Conservation (phyloP, 78 protist genomes). For the Dictyostelium discoideum region DNA sequence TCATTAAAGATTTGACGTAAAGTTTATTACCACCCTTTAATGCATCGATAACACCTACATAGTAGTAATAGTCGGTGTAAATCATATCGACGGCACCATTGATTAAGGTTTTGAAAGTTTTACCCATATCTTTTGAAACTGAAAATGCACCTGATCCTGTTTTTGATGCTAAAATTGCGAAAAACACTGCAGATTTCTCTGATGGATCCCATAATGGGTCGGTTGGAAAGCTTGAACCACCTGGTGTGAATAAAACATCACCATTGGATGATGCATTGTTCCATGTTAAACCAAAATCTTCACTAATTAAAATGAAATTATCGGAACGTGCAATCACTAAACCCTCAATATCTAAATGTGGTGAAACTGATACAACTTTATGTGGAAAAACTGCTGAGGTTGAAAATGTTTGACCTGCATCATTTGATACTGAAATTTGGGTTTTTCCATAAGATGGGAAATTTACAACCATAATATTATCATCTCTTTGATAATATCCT, state of each 20-base stretch:
- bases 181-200: neutral
- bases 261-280: neutral
- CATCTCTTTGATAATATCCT: neutral
- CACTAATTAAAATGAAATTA: neutral
- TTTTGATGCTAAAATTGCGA: neutral
- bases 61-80: slow-evolving; percentile 1
- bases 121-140: slow-evolving; percentile 23
- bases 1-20: slow-evolving; percentile 3
- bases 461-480: neutral
- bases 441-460: neutral
- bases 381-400: neutral
- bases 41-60: slow-evolving; percentile 26
- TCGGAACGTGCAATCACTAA: neutral
- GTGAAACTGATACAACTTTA: neutral
- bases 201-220: neutral
- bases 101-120: neutral
- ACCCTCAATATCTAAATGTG: neutral
- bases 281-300: slow-evolving; percentile 73
- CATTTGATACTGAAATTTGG: slow-evolving; percentile 8
- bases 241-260: neutral
- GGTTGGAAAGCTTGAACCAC: no score
- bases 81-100: slow-evolving; percentile 24
- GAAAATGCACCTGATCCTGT: neutral
- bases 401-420: slow-evolving; percentile 11
- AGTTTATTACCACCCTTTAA: slow-evolving; percentile 8